Conservation (phyloP, 495 filamentous ascomycete species). For the Emericellopsis terricola region DNA sequence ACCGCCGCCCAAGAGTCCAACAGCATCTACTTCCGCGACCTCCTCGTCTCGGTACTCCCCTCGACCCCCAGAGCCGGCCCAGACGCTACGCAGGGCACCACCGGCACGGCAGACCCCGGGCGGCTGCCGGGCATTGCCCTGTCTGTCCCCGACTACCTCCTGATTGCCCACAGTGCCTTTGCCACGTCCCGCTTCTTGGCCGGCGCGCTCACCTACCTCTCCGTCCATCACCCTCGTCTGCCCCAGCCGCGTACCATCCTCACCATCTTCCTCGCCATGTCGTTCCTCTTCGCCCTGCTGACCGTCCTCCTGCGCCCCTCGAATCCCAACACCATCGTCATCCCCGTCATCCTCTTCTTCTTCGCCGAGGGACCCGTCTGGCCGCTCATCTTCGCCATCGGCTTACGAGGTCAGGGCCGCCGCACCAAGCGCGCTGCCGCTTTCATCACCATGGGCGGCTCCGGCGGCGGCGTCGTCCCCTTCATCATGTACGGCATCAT, state of each 20-base stretch:
- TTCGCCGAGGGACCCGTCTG: conserved; percentile 56
- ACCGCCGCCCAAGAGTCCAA: conserved; percentile 54
- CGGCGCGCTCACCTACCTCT: conserved; percentile 28
- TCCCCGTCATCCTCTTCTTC: conserved; percentile 41
- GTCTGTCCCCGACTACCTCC: conserved; percentile 31
- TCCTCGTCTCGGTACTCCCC: conserved; percentile 13
- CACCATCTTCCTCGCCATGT: conserved; percentile 21
- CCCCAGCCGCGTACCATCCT: conserved; percentile 37
- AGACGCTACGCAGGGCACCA: conserved; percentile 19
- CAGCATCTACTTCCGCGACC: conserved; percentile 41
- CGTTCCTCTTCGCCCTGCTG: conserved; percentile 22
- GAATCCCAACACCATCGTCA: conserved; percentile 32
- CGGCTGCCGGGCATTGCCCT: conserved; percentile 28
- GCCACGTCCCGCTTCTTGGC: conserved; percentile 28
- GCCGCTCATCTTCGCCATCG: conserved; percentile 51
- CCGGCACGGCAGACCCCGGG: conserved; percentile 19
- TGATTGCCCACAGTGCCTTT: conserved; percentile 28
- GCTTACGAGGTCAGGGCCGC: conserved; percentile 49
- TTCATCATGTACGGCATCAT: conserved; percentile 34
- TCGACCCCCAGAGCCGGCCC: conserved; percentile 22
- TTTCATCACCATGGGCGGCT: conserved; percentile 45
- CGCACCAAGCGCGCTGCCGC: conserved; percentile 53
- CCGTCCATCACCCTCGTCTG: conserved; percentile 23
- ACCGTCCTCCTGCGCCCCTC: conserved; percentile 28
- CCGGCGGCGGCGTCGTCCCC: conserved; percentile 48